These are phyloP conservation scores for Sporothrix sp. DNA, from an alignment of 2,329 filamentous ascomycete genomes.

Conservation along the genomic window DNA sequence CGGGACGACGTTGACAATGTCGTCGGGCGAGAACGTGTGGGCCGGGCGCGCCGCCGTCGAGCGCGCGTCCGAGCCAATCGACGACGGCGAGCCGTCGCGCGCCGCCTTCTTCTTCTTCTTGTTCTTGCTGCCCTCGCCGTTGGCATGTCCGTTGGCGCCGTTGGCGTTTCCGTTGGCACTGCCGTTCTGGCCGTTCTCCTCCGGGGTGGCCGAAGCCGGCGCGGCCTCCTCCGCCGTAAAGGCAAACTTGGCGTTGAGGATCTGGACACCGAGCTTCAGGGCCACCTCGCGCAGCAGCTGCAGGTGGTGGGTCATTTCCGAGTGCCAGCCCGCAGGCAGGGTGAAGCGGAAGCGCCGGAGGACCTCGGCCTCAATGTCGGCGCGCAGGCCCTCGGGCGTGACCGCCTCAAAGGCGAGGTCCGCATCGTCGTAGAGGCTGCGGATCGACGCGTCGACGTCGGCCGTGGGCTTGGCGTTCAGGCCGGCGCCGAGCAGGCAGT, in stretches of 20 bases:
- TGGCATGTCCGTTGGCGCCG: slow-evolving; percentile 23
- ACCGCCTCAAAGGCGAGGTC: slow-evolving; percentile 74
- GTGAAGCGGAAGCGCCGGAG: slow-evolving; percentile 66
- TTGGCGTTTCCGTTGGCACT: slow-evolving; percentile 18
- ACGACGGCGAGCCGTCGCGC: slow-evolving; percentile 43
- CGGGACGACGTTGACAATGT: slow-evolving; percentile 88
- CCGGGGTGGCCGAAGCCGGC: background rate
- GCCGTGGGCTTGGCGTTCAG: slow-evolving; percentile 69
- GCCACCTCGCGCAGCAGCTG: slow-evolving; percentile 85
- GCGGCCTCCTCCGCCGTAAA: slow-evolving; percentile 41
- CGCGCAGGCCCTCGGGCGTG: slow-evolving; percentile 61
- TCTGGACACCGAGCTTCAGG: slow-evolving; percentile 80
- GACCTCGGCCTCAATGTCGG: slow-evolving; percentile 63
- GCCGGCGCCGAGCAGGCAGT: slow-evolving; percentile 75
- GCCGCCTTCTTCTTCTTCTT: slow-evolving; percentile 56
- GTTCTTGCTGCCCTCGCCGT: slow-evolving; percentile 33
- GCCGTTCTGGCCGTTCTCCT: slow-evolving; percentile 13
- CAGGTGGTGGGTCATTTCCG: slow-evolving; percentile 53
- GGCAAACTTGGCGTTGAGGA: slow-evolving; percentile 67
- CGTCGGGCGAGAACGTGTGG: slow-evolving; percentile 67
- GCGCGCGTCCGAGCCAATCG: slow-evolving; percentile 26
- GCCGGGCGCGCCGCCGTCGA: slow-evolving; percentile 33
- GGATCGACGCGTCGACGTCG: slow-evolving; percentile 66
- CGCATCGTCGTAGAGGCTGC: slow-evolving; percentile 66
- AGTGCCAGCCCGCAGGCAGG: slow-evolving; percentile 58